Percentiles rank a stretch among this genome's conserved stretches.
phyloP scores from a whole-genome alignment of 2,329 filamentous ascomycete genomes.

The Alternaria alternata region DNA sequence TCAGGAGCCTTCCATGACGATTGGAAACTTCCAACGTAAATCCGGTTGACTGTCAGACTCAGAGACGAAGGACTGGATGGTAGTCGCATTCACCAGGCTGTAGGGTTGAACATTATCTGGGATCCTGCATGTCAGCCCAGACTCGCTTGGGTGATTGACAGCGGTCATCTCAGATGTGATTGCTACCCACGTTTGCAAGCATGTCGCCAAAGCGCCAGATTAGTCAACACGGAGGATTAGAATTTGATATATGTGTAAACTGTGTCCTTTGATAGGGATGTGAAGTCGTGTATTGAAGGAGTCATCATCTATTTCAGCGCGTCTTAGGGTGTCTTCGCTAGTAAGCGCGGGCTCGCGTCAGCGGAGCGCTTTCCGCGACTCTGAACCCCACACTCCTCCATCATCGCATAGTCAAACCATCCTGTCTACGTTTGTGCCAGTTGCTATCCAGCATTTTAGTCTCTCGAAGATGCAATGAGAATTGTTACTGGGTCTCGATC shows the following conservation, averaged over 20 bases:
- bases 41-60: too few species aligned
- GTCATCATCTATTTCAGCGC: background rate
- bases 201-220: too few species aligned
- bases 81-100: too few species aligned
- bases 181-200: background rate
- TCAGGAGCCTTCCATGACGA: too few species aligned
- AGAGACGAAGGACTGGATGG: too few species aligned
- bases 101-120: too few species aligned
- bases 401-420: background rate
- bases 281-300: background rate
- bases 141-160: background rate
- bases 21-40: too few species aligned
- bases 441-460: background rate
- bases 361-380: conserved; percentile 1
- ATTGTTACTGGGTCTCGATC: conserved; percentile 28
- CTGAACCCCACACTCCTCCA: conserved; percentile 9
- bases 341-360: background rate
- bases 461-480: conserved; percentile 35
- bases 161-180: background rate
- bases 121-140: background rate
- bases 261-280: too few species aligned
- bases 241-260: too few species aligned
- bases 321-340: background rate
- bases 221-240: too few species aligned
- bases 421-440: background rate